Conservation (phyloP, 2,329 filamentous ascomycete species). For the Trichophyton equinum region DNA sequence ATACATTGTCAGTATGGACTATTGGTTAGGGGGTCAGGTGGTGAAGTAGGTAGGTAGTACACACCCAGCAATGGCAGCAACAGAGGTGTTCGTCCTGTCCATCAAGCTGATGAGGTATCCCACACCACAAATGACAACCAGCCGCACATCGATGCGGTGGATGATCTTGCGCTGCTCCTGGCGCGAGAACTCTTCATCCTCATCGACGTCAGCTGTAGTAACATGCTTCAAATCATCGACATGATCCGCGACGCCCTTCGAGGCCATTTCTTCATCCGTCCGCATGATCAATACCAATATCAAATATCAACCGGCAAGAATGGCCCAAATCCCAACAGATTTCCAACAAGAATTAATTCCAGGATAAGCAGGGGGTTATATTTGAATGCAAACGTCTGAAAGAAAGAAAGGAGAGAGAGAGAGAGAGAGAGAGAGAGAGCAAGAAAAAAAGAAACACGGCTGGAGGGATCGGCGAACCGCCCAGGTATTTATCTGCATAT, state of each 20-base stretch:
- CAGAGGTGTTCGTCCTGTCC: conserved; percentile 66
- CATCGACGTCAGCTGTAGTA: conserved; percentile 9
- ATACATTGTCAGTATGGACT: background rate
- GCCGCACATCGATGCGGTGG: conserved; percentile 52
- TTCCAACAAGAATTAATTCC: too few species aligned
- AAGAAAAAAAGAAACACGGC: too few species aligned
- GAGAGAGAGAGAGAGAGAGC: too few species aligned
- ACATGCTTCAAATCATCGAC: conserved; percentile 7
- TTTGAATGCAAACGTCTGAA: too few species aligned
- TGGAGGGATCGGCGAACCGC: too few species aligned
- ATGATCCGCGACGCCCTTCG: conserved; percentile 5
- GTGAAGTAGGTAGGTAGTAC: background rate
- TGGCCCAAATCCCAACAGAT: too few species aligned
- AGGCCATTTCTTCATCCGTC: conserved; percentile 10
- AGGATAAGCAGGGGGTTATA: too few species aligned
- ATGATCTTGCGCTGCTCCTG: conserved; percentile 57
- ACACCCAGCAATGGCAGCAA: conserved; percentile 56
- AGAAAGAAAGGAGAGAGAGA: too few species aligned
- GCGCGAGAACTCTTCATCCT: conserved; percentile 36
- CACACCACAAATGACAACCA: conserved; percentile 49
- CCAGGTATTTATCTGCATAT: too few species aligned
- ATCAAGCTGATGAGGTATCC: conserved; percentile 67
- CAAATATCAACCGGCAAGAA: too few species aligned
- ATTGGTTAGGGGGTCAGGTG: too few species aligned
- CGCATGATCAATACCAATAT: too few species aligned